A percentile compares a stretch with the other conserved stretches of the same genome.
phyloP scores from a whole-genome alignment of 768 basidiomycete species.

The Crucibulum laeve region DNA sequence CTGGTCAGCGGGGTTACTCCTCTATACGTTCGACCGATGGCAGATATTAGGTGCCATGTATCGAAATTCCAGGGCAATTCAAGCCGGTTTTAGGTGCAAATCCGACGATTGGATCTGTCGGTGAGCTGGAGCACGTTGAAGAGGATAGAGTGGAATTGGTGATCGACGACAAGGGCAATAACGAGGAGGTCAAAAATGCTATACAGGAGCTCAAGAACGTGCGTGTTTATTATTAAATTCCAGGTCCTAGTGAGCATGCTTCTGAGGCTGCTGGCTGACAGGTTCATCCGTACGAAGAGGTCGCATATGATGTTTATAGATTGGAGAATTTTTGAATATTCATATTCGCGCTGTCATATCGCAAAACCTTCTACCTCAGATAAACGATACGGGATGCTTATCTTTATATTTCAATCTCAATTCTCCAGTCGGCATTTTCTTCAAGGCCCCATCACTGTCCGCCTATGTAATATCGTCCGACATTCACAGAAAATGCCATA shows the following conservation, averaged over 20 bases:
- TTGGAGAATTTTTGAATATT: conserved; percentile 34
- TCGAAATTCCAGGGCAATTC: conserved; percentile 42
- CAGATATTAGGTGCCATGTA: neutral
- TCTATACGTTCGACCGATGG: neutral
- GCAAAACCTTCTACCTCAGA: neutral
- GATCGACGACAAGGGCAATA: conserved; percentile 31
- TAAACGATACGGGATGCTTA: neutral
- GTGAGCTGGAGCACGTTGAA: conserved; percentile 42
- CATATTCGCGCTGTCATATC: neutral
- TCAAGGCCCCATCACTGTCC: too few species aligned
- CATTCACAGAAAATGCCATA: too few species aligned
- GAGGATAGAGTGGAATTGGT: conserved; percentile 52
- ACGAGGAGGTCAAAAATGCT: conserved; percentile 31
- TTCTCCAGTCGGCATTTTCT: too few species aligned
- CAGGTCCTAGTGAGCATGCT: neutral
- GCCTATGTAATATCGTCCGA: too few species aligned
- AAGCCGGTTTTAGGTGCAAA: conserved; percentile 33
- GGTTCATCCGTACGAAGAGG: conserved; percentile 56
- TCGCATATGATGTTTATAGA: conserved; percentile 53
- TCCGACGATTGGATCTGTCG: conserved; percentile 39
- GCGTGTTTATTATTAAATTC: conserved; percentile 11
- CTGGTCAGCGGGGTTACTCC: conserved; percentile 33
- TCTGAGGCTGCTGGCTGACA: conserved; percentile 12
- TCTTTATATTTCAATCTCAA: neutral
- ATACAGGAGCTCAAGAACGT: conserved; percentile 45